Percentiles rank a stretch among this genome's conserved stretches.
These are phyloP conservation scores for Aspergillus baeticus DNA, from an alignment of 495 filamentous ascomycete genomes.

Conservation along the genomic window DNA sequence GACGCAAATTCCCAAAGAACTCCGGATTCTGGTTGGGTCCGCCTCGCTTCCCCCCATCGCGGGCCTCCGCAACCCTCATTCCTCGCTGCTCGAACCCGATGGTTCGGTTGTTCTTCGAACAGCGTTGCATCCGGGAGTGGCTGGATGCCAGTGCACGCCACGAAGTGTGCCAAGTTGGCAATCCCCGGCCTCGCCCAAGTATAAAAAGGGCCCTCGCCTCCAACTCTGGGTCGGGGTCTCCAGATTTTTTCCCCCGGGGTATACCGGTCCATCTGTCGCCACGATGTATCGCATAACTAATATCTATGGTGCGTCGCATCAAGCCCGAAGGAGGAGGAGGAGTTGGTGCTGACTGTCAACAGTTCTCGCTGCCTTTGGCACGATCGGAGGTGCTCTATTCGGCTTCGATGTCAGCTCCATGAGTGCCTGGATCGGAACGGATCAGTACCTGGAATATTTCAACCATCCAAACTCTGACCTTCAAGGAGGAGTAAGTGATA, in stretches of 20 bases:
- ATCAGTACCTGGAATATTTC: slow-evolving; percentile 68
- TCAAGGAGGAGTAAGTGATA: slow-evolving; percentile 52
- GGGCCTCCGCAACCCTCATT: slow-evolving; percentile 2
- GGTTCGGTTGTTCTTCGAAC: too few relatives aligned
- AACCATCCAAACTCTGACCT: slow-evolving; percentile 59
- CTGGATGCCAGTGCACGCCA: too few relatives aligned
- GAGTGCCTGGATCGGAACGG: slow-evolving; percentile 68
- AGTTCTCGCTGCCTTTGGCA: slow-evolving; percentile 50
- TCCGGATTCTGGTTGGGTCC: background rate
- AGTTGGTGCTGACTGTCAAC: background rate
- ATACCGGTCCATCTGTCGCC: background rate
- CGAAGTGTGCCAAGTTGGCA: too few relatives aligned
- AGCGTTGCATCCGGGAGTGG: too few relatives aligned
- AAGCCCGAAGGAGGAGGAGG: background rate
- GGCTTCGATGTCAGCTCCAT: slow-evolving; percentile 54
- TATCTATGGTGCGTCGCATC: background rate
- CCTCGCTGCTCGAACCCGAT: background rate
- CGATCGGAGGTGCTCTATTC: slow-evolving; percentile 47
- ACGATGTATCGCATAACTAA: slow-evolving; percentile 5
- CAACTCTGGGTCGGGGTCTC: too few relatives aligned
- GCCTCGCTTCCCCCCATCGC: background rate
- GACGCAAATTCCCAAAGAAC: background rate
- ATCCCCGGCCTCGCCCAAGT: too few relatives aligned
- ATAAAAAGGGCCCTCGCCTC: too few relatives aligned
- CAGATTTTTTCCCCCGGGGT: too few relatives aligned